Conservation (phyloP, 1,139 yeast species). For the Nakaseomyces delphensis region DNA sequence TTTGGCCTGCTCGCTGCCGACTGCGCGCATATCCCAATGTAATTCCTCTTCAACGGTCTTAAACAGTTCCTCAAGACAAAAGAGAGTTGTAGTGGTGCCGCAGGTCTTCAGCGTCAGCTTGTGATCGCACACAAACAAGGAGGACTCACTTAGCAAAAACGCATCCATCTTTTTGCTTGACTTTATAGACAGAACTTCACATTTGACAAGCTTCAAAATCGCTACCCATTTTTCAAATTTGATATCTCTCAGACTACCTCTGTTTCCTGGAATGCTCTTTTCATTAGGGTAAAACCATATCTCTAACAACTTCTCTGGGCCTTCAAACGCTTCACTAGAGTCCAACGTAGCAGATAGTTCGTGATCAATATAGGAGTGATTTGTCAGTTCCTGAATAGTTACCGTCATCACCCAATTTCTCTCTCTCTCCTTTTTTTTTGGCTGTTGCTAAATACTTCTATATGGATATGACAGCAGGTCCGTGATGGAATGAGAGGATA, state of each 20-base stretch:
- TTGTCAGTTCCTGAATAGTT: conserved; percentile 24
- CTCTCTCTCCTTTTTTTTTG: neutral
- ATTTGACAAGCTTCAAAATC: conserved; percentile 71
- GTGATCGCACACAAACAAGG: conserved; percentile 81
- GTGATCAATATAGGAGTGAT: conserved; percentile 59
- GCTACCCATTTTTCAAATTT: conserved; percentile 61
- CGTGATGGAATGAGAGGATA: too few species aligned
- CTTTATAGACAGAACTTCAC: conserved; percentile 79
- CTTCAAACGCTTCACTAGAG: conserved; percentile 89
- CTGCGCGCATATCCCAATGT: conserved; percentile 30
- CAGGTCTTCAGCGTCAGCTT: conserved; percentile 86
- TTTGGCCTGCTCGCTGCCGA: conserved; percentile 17
- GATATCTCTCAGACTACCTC: conserved; percentile 54
- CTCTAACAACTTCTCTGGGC: conserved; percentile 90
- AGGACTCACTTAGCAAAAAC: conserved; percentile 79
- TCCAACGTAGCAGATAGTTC: conserved; percentile 72
- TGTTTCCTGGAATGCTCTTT: conserved; percentile 31
- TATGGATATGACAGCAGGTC: too few species aligned
- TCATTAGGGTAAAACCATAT: conserved; percentile 68
- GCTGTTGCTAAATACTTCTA: too few species aligned
- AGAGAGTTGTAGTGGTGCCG: conserved; percentile 88
- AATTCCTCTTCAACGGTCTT: conserved; percentile 40
- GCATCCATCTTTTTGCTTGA: conserved; percentile 65
- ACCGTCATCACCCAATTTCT: conserved; percentile 20
- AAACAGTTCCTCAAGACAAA: conserved; percentile 62